phyloP scores from a whole-genome alignment of 2,329 filamentous ascomycete genomes.

The Aureobasidium lini region DNA sequence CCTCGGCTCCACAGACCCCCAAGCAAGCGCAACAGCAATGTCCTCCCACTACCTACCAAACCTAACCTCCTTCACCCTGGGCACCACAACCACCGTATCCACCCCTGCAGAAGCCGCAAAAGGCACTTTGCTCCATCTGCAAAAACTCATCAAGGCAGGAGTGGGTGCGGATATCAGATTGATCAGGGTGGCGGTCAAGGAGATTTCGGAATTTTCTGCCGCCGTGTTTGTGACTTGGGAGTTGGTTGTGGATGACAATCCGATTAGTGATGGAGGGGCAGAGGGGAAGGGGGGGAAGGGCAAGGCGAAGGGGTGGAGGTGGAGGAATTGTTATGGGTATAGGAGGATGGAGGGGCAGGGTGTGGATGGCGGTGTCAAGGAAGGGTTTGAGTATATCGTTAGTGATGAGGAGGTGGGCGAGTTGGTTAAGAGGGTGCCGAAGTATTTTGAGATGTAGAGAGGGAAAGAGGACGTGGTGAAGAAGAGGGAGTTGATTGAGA shows the following conservation, averaged over 20 bases:
- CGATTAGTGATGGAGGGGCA: not conserved
- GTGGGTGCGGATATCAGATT: conserved; percentile 11
- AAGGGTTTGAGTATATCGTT: conserved; percentile 13
- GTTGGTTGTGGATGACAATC: not conserved
- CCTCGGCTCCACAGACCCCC: not conserved
- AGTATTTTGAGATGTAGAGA: conserved; percentile 3
- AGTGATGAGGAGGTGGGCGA: conserved; percentile 15
- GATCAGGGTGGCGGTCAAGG: not conserved
- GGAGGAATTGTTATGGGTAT: conserved; percentile 16
- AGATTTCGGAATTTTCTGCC: not conserved
- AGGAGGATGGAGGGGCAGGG: conserved; percentile 5
- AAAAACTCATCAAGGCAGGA: conserved; percentile 2
- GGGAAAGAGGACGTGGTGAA: not conserved
- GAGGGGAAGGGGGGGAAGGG: not conserved
- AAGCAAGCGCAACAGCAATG: conserved; percentile 22
- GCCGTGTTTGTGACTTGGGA: conserved; percentile 15
- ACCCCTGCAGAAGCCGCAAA: not conserved
- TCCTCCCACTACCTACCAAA: conserved; percentile 10
- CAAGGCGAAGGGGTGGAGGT: conserved; percentile 6
- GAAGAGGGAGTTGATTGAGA: too few relatives aligned
- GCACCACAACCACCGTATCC: not conserved
- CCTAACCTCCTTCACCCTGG: conserved; percentile 6
- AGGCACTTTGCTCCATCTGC: conserved; percentile 8
- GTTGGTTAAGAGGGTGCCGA: conserved; percentile 8
- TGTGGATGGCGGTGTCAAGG: not conserved